phyloP scores from a whole-genome alignment of 306 rosid genomes.

The Trichosanthes cucumerina region DNA sequence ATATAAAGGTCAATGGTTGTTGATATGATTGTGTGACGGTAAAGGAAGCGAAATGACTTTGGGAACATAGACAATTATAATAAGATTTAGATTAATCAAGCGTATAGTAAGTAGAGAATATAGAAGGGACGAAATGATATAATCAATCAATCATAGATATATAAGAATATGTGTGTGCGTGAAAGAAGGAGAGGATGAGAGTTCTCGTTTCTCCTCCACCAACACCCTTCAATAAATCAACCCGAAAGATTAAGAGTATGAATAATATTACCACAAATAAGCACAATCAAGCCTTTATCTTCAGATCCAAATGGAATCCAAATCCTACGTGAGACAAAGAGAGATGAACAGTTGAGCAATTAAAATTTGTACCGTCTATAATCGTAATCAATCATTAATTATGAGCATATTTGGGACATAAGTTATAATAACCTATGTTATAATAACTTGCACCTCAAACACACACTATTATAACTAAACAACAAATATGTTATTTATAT shows the following conservation, averaged over 20 bases:
- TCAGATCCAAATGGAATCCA: background rate
- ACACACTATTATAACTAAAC: too few species aligned
- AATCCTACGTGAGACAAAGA: background rate
- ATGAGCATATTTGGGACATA: too few species aligned
- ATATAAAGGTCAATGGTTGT: background rate
- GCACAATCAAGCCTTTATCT: background rate
- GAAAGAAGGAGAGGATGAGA: background rate
- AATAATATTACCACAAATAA: background rate
- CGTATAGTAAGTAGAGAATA: background rate
- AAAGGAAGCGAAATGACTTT: background rate
- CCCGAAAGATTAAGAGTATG: background rate
- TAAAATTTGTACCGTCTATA: background rate
- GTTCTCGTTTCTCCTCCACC: background rate
- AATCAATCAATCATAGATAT: background rate
- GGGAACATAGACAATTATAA: background rate
- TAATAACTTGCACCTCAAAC: too few species aligned
- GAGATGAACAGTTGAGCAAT: background rate
- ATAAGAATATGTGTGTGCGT: background rate
- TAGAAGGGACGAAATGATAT: background rate
- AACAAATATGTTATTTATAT: too few species aligned
- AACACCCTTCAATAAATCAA: background rate
- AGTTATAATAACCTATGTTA: too few species aligned
- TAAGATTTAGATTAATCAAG: background rate
- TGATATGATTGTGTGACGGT: background rate
- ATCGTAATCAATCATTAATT: background rate